Conservation (phyloP, 75 land plant species). For the Chamaecyparis obtusa region DNA sequence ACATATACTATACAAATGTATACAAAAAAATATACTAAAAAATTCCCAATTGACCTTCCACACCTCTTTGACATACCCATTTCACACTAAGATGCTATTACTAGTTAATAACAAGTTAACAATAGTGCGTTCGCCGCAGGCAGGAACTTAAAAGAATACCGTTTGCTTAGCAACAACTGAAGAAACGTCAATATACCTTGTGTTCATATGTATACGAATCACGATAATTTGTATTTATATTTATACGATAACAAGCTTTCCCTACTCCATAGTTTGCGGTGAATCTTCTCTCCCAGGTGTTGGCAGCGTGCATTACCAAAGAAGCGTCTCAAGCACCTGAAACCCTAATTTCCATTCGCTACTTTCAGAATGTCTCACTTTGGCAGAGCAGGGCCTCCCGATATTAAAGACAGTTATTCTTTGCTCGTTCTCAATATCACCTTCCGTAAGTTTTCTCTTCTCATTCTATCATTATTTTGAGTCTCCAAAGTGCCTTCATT, state of each 20-base stretch:
- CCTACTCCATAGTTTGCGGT: not conserved
- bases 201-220: too few relatives aligned
- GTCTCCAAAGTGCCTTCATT: not conserved
- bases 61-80: too few relatives aligned
- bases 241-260: not conserved
- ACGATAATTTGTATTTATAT: too few relatives aligned
- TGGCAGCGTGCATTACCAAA: not conserved
- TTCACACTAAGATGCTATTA: too few relatives aligned
- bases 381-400: constrained; percentile 54
- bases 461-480: not conserved
- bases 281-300: not conserved
- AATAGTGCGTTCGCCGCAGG: too few relatives aligned
- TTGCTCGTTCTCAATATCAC: constrained; percentile 58
- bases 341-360: not conserved
- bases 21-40: too few relatives aligned
- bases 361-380: constrained; percentile 38
- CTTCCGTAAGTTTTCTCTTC: constrained; percentile 36
- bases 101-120: too few relatives aligned
- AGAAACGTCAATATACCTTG: too few relatives aligned
- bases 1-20: too few relatives aligned
- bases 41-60: too few relatives aligned
- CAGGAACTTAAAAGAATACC: too few relatives aligned
- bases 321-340: not conserved
- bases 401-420: constrained; percentile 53
- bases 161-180: too few relatives aligned